Conservation (phyloP, 257 asterid species). For the Cruciata laevipes region DNA sequence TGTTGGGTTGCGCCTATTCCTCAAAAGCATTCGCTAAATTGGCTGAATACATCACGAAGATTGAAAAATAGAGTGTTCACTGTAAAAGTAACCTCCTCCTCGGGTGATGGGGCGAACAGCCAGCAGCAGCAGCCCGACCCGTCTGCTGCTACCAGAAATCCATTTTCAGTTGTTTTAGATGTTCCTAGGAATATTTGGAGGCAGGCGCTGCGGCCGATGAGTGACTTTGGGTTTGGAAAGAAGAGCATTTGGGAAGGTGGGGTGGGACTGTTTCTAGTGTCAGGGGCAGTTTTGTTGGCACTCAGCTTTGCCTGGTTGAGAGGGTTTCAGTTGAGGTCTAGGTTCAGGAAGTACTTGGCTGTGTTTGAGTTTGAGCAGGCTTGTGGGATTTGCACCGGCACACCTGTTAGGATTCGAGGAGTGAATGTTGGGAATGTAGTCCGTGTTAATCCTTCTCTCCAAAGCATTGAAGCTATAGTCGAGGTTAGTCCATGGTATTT, state of each 20-base stretch:
- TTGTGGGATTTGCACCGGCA: conserved; percentile 86
- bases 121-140: conserved; percentile 32
- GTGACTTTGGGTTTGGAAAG: conserved; percentile 89
- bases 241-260: conserved; percentile 99
- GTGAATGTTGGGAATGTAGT: conserved; percentile 85
- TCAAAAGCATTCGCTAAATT: conserved; percentile 27
- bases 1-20: conserved; percentile 27
- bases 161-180: conserved; percentile 50
- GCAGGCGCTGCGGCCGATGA: conserved; percentile 73
- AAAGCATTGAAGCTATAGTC: conserved; percentile 73
- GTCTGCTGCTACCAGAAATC: conserved; percentile 40
- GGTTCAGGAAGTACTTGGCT: conserved; percentile 74
- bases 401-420: conserved; percentile 92
- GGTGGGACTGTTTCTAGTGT: conserved; percentile 83
- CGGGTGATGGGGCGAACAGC: conserved; percentile 35
- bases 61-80: conserved; percentile 23
- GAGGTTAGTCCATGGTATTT: conserved; percentile 45
- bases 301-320: conserved; percentile 94
- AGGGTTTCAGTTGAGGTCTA: conserved; percentile 81
- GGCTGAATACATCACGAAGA: conserved; percentile 25
- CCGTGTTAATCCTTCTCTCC: conserved; percentile 79
- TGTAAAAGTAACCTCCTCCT: conserved; percentile 42
- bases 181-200: conserved; percentile 67
- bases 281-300: conserved; percentile 70
- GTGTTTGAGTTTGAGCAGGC: conserved; percentile 90